These are phyloP conservation scores for Albugo laibachii DNA, from an alignment of 352 stramenopile species.

Conservation along the genomic window DNA sequence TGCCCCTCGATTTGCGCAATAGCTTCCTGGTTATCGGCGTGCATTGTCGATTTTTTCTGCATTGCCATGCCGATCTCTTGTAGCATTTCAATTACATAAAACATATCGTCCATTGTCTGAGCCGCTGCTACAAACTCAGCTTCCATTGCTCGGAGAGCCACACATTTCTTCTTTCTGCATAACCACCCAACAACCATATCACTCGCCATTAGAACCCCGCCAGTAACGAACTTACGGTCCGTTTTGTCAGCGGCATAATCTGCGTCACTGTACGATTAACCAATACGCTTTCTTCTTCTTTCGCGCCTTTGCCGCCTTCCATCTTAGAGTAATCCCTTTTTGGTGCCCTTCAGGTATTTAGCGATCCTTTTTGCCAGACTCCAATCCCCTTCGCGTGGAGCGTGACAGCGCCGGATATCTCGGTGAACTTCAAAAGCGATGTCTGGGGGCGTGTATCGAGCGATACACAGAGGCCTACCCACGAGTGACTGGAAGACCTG, in stretches of 20 bases:
- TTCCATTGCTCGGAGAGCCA: slow-evolving; percentile 6
- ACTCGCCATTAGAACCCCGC: slow-evolving; percentile 1
- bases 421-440: not conserved
- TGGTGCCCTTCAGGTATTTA: not conserved
- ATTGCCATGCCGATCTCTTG: not conserved
- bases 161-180: not conserved
- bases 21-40: not conserved
- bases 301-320: not conserved
- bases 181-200: not conserved
- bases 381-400: not conserved
- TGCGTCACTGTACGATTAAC: slow-evolving; percentile 1
- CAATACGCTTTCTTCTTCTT: not conserved
- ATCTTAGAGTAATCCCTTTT: not conserved
- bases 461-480: not conserved
- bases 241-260: slow-evolving; percentile 5
- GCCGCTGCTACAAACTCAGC: slow-evolving; percentile 4
- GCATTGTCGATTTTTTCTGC: not conserved
- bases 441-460: not conserved
- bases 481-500: not conserved
- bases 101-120: not conserved
- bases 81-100: not conserved
- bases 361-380: not conserved
- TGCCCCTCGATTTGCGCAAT: not conserved
- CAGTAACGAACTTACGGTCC: not conserved
- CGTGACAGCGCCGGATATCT: not conserved